Percentiles rank a stretch among this genome's conserved stretches.
These are phyloP conservation scores for Acacia pycnantha DNA, from an alignment of 331 rosid genomes.

Conservation along the genomic window DNA sequence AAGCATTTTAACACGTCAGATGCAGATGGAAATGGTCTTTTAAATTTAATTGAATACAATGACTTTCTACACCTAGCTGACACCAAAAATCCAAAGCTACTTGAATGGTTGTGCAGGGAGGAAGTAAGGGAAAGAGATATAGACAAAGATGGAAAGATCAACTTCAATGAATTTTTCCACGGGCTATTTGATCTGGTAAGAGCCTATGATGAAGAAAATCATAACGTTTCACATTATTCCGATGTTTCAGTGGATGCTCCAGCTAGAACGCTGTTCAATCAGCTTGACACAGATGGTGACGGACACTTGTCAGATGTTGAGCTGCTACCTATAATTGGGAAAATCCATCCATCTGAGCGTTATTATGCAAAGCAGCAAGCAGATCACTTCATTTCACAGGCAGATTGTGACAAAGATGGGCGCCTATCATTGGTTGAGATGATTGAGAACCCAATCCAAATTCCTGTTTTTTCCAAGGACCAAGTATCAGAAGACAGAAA, in stretches of 20 bases:
- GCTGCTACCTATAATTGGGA: conserved; percentile 78
- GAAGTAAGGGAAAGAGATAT: conserved; percentile 93
- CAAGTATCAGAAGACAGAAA: conserved; percentile 26
- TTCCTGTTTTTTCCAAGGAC: neutral
- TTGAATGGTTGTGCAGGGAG: conserved; percentile 86
- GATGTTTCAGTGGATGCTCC: conserved; percentile 68
- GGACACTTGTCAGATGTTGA: conserved; percentile 78
- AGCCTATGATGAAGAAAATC: conserved; percentile 74
- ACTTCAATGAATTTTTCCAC: conserved; percentile 89
- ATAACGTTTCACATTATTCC: conserved; percentile 55
- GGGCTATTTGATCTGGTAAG: conserved; percentile 97
- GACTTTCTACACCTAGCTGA: conserved; percentile 58
- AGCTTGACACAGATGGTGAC: conserved; percentile 84
- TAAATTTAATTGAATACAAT: conserved; percentile 78
- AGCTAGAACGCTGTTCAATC: conserved; percentile 71
- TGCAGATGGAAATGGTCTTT: conserved; percentile 75
- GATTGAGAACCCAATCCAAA: conserved; percentile 70
- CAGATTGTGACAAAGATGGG: conserved; percentile 83
- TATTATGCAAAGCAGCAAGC: conserved; percentile 95
- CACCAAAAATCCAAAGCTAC: conserved; percentile 65
- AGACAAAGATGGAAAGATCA: conserved; percentile 84
- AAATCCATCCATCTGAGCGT: conserved; percentile 91
- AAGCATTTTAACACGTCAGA: conserved; percentile 94
- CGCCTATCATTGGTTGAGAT: conserved; percentile 80
- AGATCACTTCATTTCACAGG: conserved; percentile 89